Percentiles rank a stretch among this genome's conserved stretches.
These are phyloP conservation scores for Collybiopsis confluens DNA, from an alignment of 768 basidiomycete genomes.

Conservation along the genomic window DNA sequence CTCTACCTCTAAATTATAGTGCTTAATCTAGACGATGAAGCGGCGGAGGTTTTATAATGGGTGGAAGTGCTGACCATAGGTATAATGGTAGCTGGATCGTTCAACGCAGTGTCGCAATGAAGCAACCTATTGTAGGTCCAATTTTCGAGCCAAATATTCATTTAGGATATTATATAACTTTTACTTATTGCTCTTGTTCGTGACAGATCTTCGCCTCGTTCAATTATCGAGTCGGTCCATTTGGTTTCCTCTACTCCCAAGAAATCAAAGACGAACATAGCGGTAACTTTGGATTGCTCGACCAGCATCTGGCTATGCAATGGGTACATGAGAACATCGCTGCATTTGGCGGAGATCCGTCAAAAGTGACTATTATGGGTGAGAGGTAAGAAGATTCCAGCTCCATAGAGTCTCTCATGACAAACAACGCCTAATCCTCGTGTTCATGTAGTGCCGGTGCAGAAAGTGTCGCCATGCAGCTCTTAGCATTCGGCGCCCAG, in stretches of 20 bases:
- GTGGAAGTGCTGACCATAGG: conserved; percentile 22
- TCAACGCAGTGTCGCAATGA: conserved; percentile 11
- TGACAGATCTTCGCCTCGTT: conserved; percentile 30
- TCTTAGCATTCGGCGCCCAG: background rate
- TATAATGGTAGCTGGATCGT: conserved; percentile 25
- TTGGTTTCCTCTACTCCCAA: conserved; percentile 23
- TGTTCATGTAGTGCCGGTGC: background rate
- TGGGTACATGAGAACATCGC: conserved; percentile 32
- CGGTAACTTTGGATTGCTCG: conserved; percentile 30
- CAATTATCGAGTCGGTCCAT: conserved; percentile 13
- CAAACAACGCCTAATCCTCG: background rate
- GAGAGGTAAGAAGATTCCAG: background rate
- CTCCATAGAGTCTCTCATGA: background rate
- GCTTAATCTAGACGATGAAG: conserved; percentile 11
- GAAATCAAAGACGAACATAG: conserved; percentile 24
- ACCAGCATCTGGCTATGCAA: conserved; percentile 29
- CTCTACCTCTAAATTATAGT: background rate
- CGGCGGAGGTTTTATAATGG: conserved; percentile 27
- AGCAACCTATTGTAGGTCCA: background rate
- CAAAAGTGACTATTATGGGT: conserved; percentile 16
- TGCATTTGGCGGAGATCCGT: conserved; percentile 22
- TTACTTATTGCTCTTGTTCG: conserved; percentile 28
- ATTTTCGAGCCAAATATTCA: background rate
- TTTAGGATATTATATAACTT: conserved; percentile 14
- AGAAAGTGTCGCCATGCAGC: background rate